Base-by-base conservation (phyloP, 1,284 basidiomycete species). In the Golubevia pallescens region DNA sequence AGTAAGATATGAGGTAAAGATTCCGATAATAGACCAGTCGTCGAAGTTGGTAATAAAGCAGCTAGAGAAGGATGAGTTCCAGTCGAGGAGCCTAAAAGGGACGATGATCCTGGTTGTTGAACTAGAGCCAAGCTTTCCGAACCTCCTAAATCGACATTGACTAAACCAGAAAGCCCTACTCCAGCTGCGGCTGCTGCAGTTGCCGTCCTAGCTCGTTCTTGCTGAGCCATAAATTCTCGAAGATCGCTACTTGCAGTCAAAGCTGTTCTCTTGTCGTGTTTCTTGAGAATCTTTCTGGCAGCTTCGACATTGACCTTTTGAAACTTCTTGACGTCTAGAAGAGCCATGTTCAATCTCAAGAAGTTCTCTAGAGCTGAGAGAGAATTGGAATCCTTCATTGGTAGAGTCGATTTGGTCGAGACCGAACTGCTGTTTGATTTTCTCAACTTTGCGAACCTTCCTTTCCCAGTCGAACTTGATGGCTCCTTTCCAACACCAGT, bases 291-390 rank as follows among this genome's bases (percentile, higher is more conserved):
- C 78, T 87, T 87, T n/a, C 86, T 70, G 19, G 86, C 86, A 0
- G 95, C 95, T 85, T 97, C 94, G 5, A 92, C 89, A 74, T 94
- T 97, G 6, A 93, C 93, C 42, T 90, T 86, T 84, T 95, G 92
- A 80, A 82, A 83, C 63, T 93, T 93, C 85, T 95, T 95, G 58
- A 97, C 86, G 78, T 95, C 91, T 59, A 97, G 86, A 60, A 97
- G 89, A 61, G 92, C 90, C 57, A 92, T 81, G 81, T 96, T 97
- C 67, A 97, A 87, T 65, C 90, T 88, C 73, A 97, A 85, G 83
- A 98, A 97, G 52, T 89, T 89, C 71, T 93, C 90, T 70, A 97
- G 87, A 5, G 82, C 73, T 1, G 58, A 34, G 2, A 74, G 65
- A 38, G 75, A 77, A 6, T 68, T 63, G 53, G 70, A 55, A 34